A percentile compares a stretch with the other conserved stretches of the same genome.
phyloP scores from a whole-genome alignment of 139 green algal species.

The Tetraselmis striata region DNA sequence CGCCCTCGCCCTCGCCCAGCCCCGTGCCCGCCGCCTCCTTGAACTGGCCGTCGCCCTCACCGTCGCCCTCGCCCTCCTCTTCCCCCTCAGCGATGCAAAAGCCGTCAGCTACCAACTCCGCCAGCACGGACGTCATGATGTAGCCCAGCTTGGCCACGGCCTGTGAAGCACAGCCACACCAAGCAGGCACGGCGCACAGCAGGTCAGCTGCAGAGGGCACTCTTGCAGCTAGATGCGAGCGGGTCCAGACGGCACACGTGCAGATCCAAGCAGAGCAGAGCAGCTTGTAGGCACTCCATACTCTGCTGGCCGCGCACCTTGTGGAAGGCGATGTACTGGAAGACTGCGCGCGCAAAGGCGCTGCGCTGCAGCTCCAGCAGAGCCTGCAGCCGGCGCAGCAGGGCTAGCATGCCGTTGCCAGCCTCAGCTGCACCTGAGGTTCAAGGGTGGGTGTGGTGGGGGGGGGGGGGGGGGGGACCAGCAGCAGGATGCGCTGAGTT shows the following conservation, averaged over 20 bases:
- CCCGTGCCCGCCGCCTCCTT: slow-evolving; percentile 68
- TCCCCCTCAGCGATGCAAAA: slow-evolving; percentile 73
- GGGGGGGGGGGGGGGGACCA: too few species aligned
- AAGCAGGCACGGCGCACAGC: too few species aligned
- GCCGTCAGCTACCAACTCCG: slow-evolving; percentile 70
- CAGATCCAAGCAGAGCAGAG: too few species aligned
- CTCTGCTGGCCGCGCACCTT: too few species aligned
- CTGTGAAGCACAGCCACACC: too few species aligned
- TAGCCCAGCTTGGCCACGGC: slow-evolving; percentile 75
- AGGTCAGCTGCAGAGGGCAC: too few species aligned
- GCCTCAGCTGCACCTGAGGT: too few species aligned
- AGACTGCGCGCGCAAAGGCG: background rate
- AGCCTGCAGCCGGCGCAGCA: slow-evolving; percentile 4
- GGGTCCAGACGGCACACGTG: too few species aligned
- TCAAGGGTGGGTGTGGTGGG: too few species aligned
- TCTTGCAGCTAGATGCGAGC: too few species aligned
- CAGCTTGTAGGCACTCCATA: too few species aligned
- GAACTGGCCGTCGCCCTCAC: slow-evolving; percentile 39
- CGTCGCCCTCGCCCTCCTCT: slow-evolving; percentile 32
- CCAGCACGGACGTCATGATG: slow-evolving; percentile 67
- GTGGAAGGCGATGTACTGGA: slow-evolving; percentile 52
- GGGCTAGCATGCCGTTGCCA: background rate
- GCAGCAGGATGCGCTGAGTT: too few species aligned
- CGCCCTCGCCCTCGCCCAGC: slow-evolving; percentile 74
- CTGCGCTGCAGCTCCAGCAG: background rate